Base-by-base conservation (phyloP, 345 rosid species). In the Hevea brasiliensis region DNA sequence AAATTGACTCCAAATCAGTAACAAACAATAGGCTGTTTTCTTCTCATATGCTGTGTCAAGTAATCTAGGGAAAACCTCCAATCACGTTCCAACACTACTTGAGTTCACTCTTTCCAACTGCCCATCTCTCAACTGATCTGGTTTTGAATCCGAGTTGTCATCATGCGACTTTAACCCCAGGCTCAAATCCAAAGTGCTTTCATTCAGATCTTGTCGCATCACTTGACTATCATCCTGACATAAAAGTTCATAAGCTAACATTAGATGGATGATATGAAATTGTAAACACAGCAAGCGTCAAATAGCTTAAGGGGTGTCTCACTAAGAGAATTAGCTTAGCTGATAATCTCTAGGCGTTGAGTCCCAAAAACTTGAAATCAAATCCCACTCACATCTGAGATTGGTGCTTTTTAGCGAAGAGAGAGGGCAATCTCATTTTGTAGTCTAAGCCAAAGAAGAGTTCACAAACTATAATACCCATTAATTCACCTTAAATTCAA, bases 151-250 rank as follows among this genome's bases (percentile, higher is more conserved):
- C 21, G 86, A 73, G 54, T 85, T 87, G 0, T 70, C 72, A 44
- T 87, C 90, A 6, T 72, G 84, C 44, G 83, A 88, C 27, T 76
- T 89, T 60, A 84, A 82, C 67, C 92, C 94, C 75, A 91, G 83
- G 66, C 96, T 87, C 80, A 85, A 79, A 77, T 90, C 98, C 79
- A 84, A 29, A 55, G 91, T 87, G 90, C 94, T 90, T 84, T 94
- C 91, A 6, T 92, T 94, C 48, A 92, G 85, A 87, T 92, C 98
- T 87, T 94, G 98, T n/a, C 88, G 83, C 72, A 88, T 87, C 26
- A 81, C 58, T 69, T 77, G 85, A 50, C 67, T 79, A 54, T 80
- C 82, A 65, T 85, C 90, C 89, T 90, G 90, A 50, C 61, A 83
- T 80, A 71, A 15, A 62, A 20, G 67, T 66, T 67, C 63, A 70